Evolutionary conservation across 345 rosid genomes (phyloP), one percentile per base, ranked within the genome.

Genomic region (Leavenworthia alabamica): DNA sequence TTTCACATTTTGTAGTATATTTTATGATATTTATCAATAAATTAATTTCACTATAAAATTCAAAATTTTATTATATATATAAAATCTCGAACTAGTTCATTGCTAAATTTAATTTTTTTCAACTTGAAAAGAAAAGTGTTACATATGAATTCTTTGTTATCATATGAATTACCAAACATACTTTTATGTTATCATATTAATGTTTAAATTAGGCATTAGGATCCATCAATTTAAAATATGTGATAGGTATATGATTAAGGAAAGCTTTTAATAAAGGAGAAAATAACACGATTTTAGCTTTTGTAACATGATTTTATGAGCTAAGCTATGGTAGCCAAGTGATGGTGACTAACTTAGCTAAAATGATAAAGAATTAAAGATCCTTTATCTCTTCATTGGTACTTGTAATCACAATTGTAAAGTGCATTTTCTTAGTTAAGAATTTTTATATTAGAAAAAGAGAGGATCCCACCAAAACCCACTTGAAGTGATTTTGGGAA

Each of bases 401-500:
- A 72, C 76, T 72, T 72, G 71, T 23, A 59, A 58, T 57, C 43
- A 44, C 67, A 58, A 46, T 71, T 57, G 67, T 70, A 70, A 62
- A 70, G 75, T 56, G 50, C 69, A 64, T 54, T 61, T 62, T 36
- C n/a, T n/a, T n/a, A n/a, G n/a, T n/a, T n/a, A 37, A 54, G 41
- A 29, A 61, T 22, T 0, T 31, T 27, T 36, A 20, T 47, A 41
- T 31, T 48, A 48, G 11, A 23, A 39, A 63, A 63, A 15, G 37
- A 47, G 57, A 40, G 20, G 64, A 70, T 70, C 68, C 75, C 70
- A 70, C 74, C 53, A 63, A 63, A 71, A 63, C 53, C 74, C 75
- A 71, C 65, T 63, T 46, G 59, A 41, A 17, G 20, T 48, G 50
- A 61, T 43, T 43, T 52, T 63, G 41, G 65, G 50, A 61, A 43